phyloP scores from a whole-genome alignment of 257 asterid genomes.

The Scutellaria galericulata region DNA sequence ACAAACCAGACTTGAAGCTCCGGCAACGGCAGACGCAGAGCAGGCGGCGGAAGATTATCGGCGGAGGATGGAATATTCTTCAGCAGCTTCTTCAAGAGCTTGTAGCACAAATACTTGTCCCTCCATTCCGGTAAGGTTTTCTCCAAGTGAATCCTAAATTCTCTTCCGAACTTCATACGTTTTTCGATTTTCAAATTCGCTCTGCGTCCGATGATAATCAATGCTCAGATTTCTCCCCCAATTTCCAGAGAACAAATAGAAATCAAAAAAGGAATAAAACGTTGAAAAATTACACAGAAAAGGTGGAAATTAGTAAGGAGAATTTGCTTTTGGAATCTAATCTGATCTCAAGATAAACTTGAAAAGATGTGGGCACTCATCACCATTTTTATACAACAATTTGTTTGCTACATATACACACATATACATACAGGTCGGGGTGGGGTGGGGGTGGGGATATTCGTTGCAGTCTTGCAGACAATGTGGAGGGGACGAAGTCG shows the following conservation, averaged over 20 bases:
- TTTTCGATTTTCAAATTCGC: neutral
- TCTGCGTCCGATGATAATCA: neutral
- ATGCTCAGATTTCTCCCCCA: neutral
- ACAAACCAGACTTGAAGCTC: slow-evolving; percentile 75
- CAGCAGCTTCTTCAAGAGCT: slow-evolving; percentile 82
- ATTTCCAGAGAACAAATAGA: too few relatives aligned
- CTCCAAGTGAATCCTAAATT: slow-evolving; percentile 67
- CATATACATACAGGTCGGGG: neutral
- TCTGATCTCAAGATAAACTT: slow-evolving; percentile 25
- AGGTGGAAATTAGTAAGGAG: neutral
- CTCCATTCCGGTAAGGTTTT: slow-evolving; percentile 95
- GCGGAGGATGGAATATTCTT: slow-evolving; percentile 53
- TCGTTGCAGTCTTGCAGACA: neutral
- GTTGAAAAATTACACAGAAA: neutral
- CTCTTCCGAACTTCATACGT: slow-evolving; percentile 86
- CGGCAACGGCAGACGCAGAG: slow-evolving; percentile 39
- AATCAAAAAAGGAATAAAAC: slow-evolving; percentile 1
- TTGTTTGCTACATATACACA: neutral
- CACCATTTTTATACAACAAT: slow-evolving; percentile 4
- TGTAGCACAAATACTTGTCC: slow-evolving; percentile 83
- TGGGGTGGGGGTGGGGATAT: slow-evolving; percentile 10
- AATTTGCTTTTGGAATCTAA: slow-evolving; percentile 36
- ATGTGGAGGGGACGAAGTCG: slow-evolving; percentile 18
- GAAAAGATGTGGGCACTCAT: neutral
- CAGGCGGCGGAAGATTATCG: slow-evolving; percentile 32